Evolutionary conservation across 2,329 filamentous ascomycete genomes (phyloP), one percentile per base, ranked within the genome.

Genomic region (Periglandula ipomoeae): DNA sequence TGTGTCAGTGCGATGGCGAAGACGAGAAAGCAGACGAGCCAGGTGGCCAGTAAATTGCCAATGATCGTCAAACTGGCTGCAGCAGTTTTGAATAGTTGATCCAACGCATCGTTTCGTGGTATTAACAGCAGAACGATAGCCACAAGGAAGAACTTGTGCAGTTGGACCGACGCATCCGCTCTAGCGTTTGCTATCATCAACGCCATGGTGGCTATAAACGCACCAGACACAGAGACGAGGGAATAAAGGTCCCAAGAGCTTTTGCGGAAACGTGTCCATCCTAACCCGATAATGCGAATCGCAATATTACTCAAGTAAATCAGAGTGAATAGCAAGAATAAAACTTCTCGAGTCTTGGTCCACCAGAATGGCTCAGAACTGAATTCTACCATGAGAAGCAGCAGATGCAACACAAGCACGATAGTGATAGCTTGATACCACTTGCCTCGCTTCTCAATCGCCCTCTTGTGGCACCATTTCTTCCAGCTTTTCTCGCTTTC

Each of bases 1-100:
- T 98, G 93, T 10, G 91, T 97, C 64, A 97, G 75, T 4, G 93
- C 94, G 59, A 98, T 98, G 42, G 93, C 91, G 62, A 90, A 98
- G 20, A 96, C 89, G 40, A 98, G 72, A 70, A 97, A 98, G 52
- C 98, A 80, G 2, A 98, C 89, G 54, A 97, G 87, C 93, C 93
- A 98, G 0, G 94, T 98, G 2, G 91, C 91, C 35, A 98, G 72
- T 39, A 98, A 73, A 61, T 96, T 98, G 50, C 85, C 81, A 57
- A 98, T 98, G 17, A 87, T 83, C 2, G 87, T 85, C 57, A 98
- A 70, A 81, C 88, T 95, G 47, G 91, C 93, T 10, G 93, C 93
- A 0, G 91, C 94, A 2, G 94, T 98, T 67, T 98, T 98, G 80
- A 98, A 98, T 0, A 98, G 80, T 64, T 98, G 93, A 63, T 98